phyloP scores from a whole-genome alignment of 345 rosid species.

The Chamaenerion angustifolium region DNA sequence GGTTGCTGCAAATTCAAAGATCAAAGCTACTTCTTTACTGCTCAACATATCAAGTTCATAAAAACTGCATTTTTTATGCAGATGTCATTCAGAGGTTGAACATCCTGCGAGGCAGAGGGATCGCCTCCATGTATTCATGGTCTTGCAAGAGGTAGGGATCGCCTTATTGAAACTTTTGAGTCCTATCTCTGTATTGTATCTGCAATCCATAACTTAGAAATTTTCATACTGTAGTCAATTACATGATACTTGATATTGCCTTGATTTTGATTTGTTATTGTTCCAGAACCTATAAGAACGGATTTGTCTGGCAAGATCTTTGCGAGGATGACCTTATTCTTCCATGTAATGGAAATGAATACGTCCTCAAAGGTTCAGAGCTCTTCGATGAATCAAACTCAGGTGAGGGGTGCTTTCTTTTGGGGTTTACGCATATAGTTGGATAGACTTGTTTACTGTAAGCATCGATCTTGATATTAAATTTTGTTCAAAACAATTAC shows the following conservation, averaged over 20 bases:
- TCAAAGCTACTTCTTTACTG: neutral
- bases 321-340: constrained; percentile 36
- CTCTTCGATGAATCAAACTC: constrained; percentile 43
- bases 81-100: constrained; percentile 39
- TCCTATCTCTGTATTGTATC: neutral
- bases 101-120: constrained; percentile 41
- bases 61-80: constrained; percentile 5
- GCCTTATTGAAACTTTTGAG: constrained; percentile 1
- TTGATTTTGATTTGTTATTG: neutral
- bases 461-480: too few species aligned
- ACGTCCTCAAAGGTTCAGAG: constrained; percentile 54
- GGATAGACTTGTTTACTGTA: neutral
- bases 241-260: neutral
- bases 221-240: neutral
- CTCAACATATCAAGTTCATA: neutral
- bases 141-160: constrained; percentile 40
- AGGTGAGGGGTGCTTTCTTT: constrained; percentile 22
- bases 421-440: neutral
- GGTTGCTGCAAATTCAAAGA: constrained; percentile 15
- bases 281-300: constrained; percentile 46
- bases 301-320: constrained; percentile 65
- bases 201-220: neutral
- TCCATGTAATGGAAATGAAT: constrained; percentile 46
- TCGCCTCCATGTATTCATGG: constrained; percentile 51
- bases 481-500: too few species aligned